Evolutionary conservation across 768 basidiomycete species (phyloP), one percentile per base, ranked within the genome.

Genomic region (Obba rivulosa): DNA sequence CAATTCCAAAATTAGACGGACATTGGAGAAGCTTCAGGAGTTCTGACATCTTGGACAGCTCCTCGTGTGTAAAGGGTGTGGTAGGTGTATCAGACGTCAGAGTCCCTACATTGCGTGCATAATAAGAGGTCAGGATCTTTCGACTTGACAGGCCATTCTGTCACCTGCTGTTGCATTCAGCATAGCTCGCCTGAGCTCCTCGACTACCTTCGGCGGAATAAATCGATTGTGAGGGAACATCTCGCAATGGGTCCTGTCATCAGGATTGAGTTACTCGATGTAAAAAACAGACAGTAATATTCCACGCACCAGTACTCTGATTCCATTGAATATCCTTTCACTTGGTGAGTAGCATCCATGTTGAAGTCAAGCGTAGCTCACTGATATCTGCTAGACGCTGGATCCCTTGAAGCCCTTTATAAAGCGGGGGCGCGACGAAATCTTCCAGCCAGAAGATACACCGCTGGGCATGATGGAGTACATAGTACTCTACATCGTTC

Each of bases 91-190:
- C 18, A 3, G 56, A 54, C 11, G 56, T 57, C 3, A 43, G n/a
- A 1, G 18, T 53, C 43, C 48, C 16, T 3, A n/a, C 7, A 10
- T 18, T 8, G 2, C 4, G n/a, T 35, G 11, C 35, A 28, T 28
- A 3, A 13, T 2, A 8, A 10, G 17, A 7, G 21, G 28, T 18
- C 3, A 3, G 17, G 16, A 17, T 2, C 14, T 4, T 8, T 31
- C 28, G 7, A 9, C n/a, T 17, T 2, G n/a, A 28, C 28, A 31
- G 5, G 13, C 28, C 28, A 31, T 21, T 28, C 7, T 61, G 70
- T 41, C 45, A 78, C 78, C 63, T 14, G 76, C 56, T 53, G 76
- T 73, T 4, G 66, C 61, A n/a, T 62, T 52, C 2, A 62, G 62
- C 1, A 70, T 65, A 2, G 75, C 78, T 34, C 63, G 60, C 2